Base-by-base conservation (phyloP, 1,284 basidiomycete species). In the Ganoderma lingzhi region DNA sequence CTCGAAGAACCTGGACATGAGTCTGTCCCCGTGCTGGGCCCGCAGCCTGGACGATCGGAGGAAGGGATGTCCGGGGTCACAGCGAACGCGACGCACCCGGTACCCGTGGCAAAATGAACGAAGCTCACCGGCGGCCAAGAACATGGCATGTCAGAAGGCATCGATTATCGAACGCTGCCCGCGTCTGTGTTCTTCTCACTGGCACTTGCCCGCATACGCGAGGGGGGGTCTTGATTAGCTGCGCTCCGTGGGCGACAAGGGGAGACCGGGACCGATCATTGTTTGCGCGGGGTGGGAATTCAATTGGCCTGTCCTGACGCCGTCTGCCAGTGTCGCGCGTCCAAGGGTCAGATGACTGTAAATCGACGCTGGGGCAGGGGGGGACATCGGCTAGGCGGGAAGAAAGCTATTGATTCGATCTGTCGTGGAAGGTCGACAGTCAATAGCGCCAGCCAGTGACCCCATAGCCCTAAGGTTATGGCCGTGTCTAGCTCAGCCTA, bases 61-160 rank as follows among this genome's bases (percentile, higher is more conserved):
- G 51, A 44, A 62, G 53, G 53, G 68, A 65, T 69, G 61, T 53
- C 64, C 68, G 68, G 68, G 68, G 68, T 69, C 68, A 62, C 58
- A 39, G 23, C 17, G 63, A 55, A 35, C 58, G 58, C 62, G 44
- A n/a, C 35, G 23, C 23, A 23, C 23, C 23, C 23, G 37, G 55
- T 6, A 58, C 30, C 30, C 17, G 6, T 39, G 14, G 32, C 19
- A 19, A 58, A 35, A 39, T 58, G 56, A 35, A 58, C 35, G 56
- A 39, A 58, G 17, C 56, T 12, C 15, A 19, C 15, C 17, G 15
- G 14, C 56, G n/a, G 32, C 32, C 35, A 35, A 58, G 35, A 58
- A 9, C 32, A 15, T 35, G 56, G 56, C 17, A 2, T 19, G 35
- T 39, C 56, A 58, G 35, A 39, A 35, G 35, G 19, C 32, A 35